Conservation (phyloP, 2,329 filamentous ascomycete species). For the Aspergillus fischeri region DNA sequence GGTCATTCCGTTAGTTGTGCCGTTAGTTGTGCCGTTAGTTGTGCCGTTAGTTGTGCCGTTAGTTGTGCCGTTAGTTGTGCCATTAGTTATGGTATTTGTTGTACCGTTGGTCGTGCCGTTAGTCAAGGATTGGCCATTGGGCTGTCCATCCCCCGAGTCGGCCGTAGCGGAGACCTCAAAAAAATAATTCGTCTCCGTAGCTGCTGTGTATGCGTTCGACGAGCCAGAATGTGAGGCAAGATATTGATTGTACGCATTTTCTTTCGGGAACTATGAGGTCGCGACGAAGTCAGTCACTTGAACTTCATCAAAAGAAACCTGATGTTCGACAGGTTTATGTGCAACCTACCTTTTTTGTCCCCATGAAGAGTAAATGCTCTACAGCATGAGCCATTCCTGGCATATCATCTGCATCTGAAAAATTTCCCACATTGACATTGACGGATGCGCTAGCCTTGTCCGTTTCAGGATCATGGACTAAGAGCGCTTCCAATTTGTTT, state of each 20-base stretch:
- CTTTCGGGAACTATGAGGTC: slow-evolving; percentile 67
- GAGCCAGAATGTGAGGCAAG: slow-evolving; percentile 83
- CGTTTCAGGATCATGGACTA: slow-evolving; percentile 91
- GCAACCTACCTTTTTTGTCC: slow-evolving; percentile 74
- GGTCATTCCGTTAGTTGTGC: slow-evolving; percentile 21
- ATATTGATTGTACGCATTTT: slow-evolving; percentile 95
- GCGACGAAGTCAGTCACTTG: not conserved
- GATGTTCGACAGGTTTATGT: not conserved
- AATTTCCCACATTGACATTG: slow-evolving; percentile 94
- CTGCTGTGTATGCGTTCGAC: slow-evolving; percentile 91
- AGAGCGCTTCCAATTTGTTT: slow-evolving; percentile 83
- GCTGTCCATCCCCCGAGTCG: slow-evolving; percentile 34
- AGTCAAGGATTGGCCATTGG: slow-evolving; percentile 23
- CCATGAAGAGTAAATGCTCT: slow-evolving; percentile 97
- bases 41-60: slow-evolving; percentile 21
- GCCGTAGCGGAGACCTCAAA: slow-evolving; percentile 88
- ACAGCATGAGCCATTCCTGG: slow-evolving; percentile 94
- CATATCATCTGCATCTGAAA: slow-evolving; percentile 86
- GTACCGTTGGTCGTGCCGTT: slow-evolving; percentile 23
- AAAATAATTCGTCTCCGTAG: slow-evolving; percentile 95
- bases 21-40: slow-evolving; percentile 18
- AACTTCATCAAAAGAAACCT: not conserved
- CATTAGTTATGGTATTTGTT: slow-evolving; percentile 20
- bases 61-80: slow-evolving; percentile 14
- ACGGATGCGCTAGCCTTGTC: slow-evolving; percentile 96